Conservation (phyloP, 1,284 basidiomycete genomes). For the Tilletia walkeri region DNA sequence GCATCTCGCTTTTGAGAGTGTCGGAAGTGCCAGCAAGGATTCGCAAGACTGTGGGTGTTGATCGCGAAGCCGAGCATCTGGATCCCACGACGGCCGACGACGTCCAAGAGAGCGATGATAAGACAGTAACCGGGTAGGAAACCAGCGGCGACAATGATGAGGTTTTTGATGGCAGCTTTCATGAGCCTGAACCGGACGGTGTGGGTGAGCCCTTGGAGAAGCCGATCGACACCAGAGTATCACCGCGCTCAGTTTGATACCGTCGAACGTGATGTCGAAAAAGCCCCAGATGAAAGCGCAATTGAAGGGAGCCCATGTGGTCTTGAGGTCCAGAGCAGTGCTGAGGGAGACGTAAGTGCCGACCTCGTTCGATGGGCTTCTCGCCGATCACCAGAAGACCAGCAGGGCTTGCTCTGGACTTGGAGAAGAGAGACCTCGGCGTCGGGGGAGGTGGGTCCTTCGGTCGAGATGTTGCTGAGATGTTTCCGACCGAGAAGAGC, state of each 20-base stretch:
- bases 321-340: slow-evolving; percentile 36
- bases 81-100: slow-evolving; percentile 53
- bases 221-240: slow-evolving; percentile 68
- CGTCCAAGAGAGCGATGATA: slow-evolving; percentile 45
- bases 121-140: slow-evolving; percentile 54
- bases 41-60: slow-evolving; percentile 50
- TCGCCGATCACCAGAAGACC: slow-evolving; percentile 39
- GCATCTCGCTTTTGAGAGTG: slow-evolving; percentile 58
- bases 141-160: slow-evolving; percentile 41
- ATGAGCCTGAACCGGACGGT: slow-evolving; percentile 60
- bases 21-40: slow-evolving; percentile 53
- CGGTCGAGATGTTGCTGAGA: too few species aligned
- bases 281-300: slow-evolving; percentile 49
- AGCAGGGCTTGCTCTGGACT: slow-evolving; percentile 35
- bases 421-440: slow-evolving; percentile 28
- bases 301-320: slow-evolving; percentile 36
- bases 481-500: slow-evolving; percentile 23
- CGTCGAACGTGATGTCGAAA: slow-evolving; percentile 72
- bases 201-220: slow-evolving; percentile 55
- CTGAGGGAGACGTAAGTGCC: slow-evolving; percentile 46
- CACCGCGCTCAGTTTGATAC: slow-evolving; percentile 77
- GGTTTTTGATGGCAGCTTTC: slow-evolving; percentile 59
- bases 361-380: slow-evolving; percentile 33
- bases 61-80: slow-evolving; percentile 52
- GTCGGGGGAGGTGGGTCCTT: slow-evolving; percentile 33